Conservation (phyloP, 2,329 filamentous ascomycete species). For the Colletotrichum lindemuthianum region DNA sequence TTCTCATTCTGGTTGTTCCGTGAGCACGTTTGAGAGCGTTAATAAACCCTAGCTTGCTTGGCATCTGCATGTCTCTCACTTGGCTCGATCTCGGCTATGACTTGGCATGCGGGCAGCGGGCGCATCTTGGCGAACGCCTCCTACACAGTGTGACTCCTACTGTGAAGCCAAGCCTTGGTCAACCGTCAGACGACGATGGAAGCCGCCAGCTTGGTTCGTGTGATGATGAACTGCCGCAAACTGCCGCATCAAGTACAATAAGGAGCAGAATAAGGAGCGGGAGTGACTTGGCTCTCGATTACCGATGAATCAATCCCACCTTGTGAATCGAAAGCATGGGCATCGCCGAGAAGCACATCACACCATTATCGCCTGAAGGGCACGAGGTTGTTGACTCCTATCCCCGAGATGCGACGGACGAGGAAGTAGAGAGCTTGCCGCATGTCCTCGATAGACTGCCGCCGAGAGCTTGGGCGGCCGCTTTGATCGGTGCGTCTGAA, state of each 20-base stretch:
- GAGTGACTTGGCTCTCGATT: too few species aligned
- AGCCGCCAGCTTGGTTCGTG: too few species aligned
- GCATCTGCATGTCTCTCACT: slow-evolving; percentile 6
- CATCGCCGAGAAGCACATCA: background rate
- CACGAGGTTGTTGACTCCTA: background rate
- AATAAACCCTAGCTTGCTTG: slow-evolving; percentile 10
- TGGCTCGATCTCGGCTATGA: background rate
- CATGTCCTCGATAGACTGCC: slow-evolving; percentile 36
- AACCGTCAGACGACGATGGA: too few species aligned
- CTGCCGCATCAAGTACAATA: too few species aligned
- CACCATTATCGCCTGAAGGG: slow-evolving; percentile 1
- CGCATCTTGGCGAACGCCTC: background rate
- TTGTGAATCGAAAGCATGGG: background rate
- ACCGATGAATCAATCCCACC: too few species aligned
- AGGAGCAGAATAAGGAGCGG: too few species aligned
- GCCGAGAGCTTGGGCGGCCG: slow-evolving; percentile 36
- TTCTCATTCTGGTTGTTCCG: background rate
- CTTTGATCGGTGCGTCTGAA: slow-evolving; percentile 36
- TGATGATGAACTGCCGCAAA: too few species aligned
- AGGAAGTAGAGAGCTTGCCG: slow-evolving; percentile 35
- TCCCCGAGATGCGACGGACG: slow-evolving; percentile 36
- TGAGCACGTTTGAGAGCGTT: slow-evolving; percentile 26
- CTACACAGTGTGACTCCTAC: background rate
- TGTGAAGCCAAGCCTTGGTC: too few species aligned
- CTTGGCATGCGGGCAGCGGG: background rate